Evolutionary conservation across 768 basidiomycete species (phyloP).

Genomic region (Boletus pseudopeckii): DNA sequence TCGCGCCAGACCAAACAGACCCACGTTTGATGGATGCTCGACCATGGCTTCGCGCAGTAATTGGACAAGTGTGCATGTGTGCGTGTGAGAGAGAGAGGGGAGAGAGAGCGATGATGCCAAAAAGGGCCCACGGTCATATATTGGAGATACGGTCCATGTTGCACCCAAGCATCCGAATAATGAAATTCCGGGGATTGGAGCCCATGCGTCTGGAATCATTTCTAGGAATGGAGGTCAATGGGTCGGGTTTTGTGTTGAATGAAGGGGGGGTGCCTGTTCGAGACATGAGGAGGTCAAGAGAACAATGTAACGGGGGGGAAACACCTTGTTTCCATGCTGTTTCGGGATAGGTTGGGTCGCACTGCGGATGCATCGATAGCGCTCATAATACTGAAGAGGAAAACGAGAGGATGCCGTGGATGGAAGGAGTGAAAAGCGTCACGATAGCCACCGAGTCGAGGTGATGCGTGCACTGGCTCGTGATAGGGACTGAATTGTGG

Average conservation of each 20-base stretch:
- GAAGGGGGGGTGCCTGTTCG: slow-evolving; percentile 2
- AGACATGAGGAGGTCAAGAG: neutral
- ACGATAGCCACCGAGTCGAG: neutral
- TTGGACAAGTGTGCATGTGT: neutral
- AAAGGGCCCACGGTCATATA: slow-evolving; percentile 14
- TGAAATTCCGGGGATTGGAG: slow-evolving; percentile 15
- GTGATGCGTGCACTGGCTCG: slow-evolving; percentile 1
- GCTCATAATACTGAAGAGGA: slow-evolving; percentile 11
- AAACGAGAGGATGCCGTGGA: slow-evolving; percentile 10
- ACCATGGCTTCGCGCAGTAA: neutral
- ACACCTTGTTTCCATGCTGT: slow-evolving; percentile 20
- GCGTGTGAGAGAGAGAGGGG: neutral
- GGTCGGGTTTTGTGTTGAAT: slow-evolving; percentile 1
- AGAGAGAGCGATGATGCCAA: neutral
- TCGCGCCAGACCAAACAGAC: neutral
- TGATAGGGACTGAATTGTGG: slow-evolving; percentile 2
- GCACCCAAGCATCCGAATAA: slow-evolving; percentile 9
- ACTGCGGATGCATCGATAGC: slow-evolving; percentile 14
- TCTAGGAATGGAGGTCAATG: slow-evolving; percentile 13
- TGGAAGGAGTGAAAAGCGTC: neutral
- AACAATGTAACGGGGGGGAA: slow-evolving; percentile 10
- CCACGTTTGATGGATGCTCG: neutral
- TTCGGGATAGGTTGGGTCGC: slow-evolving; percentile 8
- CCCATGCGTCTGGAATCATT: neutral
- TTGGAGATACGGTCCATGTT: neutral